Evolutionary conservation across 2,329 filamentous ascomycete genomes (phyloP), one percentile per base, ranked within the genome.

Genomic region (Colletotrichum eremochloae): DNA sequence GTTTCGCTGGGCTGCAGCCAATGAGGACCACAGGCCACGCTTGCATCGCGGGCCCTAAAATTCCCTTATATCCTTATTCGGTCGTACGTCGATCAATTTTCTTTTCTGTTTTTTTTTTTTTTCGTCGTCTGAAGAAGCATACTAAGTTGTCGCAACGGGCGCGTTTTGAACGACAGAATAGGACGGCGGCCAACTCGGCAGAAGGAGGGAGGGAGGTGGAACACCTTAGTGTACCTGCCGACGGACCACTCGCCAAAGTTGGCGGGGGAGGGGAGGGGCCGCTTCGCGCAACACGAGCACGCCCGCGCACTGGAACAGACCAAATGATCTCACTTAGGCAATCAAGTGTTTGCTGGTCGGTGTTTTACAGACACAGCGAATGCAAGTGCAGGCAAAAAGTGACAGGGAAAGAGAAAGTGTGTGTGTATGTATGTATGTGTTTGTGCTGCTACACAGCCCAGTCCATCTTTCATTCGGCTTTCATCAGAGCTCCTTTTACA

Each of bases 11-110:
- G 31, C 15, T 15, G 48, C n/a, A 63, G 64, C 72, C 72, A 74
- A 74, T 74, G 72, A 63, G 44, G 65, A 36, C 38, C 24, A n/a
- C 48, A 55, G 50, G 46, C 5, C 11, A 15, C 48, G 15, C 38
- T 55, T 68, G 46, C 44, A 48, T 61, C 55, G 63, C 69, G 60
- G 69, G 69, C 69, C 65, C 72, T 68, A 62, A 64, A 38, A 56
- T 38, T 9, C 55, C 53, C 68, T 71, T 33, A 52, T 67, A 67
- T 44, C 55, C 38, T 73, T 72, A 63, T 67, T 72, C 58, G 56
- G 68, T 63, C 67, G 31, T 67, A 42, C 48, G 63, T 67, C 42
- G 58, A 63, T 55, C 50, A 44, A 33, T 8, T 61, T 62, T 58
- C 29, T 40, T 63, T 46, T 46, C 40, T n/a, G 53, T 31, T 46